Evolutionary conservation across 2,329 filamentous ascomycete genomes (phyloP), one percentile per base, ranked within the genome.

Genomic region (Colletotrichum noveboracense): DNA sequence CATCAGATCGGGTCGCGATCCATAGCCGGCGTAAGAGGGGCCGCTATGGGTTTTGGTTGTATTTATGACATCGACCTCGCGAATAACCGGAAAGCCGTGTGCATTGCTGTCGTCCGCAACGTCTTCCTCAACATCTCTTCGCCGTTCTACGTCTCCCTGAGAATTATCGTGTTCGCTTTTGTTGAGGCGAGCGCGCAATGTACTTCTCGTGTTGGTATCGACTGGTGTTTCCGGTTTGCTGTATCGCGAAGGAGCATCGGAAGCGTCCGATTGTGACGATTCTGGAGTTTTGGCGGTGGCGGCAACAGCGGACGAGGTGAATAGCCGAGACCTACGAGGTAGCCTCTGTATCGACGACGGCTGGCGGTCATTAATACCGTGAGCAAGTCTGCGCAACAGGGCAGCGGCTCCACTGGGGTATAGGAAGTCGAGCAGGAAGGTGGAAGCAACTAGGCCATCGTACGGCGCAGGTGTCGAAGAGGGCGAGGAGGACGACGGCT

Each of bases 361-460:
- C 8, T 80, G 70, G 5, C 77, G 77, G 38, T 78, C 76, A 12
- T 74, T 32, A 3, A 78, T 61, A 7, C 70, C 76, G 2, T 78
- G 78, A 12, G 77, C 79, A 65, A 82, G 78, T 32, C 84, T 85
- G 56, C 86, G 86, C 75, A 89, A 78, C 7, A 89, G 82, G 16
- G 85, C 82, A 14, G 86, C 72, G 13, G 88, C 85, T 12, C 86
- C 86, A 38, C 79, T 86, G 7, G 90, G 90, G 68, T 91, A 91
- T 10, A 91, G 81, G 70, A 91, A 91, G 80, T 91, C 90, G 80
- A 92, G 87, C 64, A 90, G 82, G 70, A 90, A 88, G 10, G 85
- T 79, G 6, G 89, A 90, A 32, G 89, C 87, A 52, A 83, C 82
- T 71, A 89, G 79, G 4, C 81, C 80, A 77, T 82, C 78, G 62